Percentiles rank a stretch among this genome's conserved stretches.
phyloP scores from a whole-genome alignment of 108 stramenopile genomes.

The Nannochloropsis oceanica region DNA sequence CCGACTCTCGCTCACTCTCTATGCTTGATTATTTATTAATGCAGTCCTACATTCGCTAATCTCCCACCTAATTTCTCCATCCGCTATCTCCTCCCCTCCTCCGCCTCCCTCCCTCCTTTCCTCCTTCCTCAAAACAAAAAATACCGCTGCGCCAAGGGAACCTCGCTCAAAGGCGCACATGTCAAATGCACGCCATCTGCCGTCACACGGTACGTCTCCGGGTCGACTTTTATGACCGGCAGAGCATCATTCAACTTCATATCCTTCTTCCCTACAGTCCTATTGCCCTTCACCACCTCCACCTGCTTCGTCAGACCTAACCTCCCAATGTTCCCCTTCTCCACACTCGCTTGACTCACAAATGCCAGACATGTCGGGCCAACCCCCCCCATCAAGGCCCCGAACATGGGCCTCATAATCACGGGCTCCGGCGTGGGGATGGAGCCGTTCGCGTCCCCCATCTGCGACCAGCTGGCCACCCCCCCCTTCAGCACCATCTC shows the following conservation, averaged over 20 bases:
- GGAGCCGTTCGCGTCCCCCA: slow-evolving; percentile 94
- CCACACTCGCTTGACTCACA: slow-evolving; percentile 59
- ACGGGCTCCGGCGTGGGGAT: slow-evolving; percentile 96
- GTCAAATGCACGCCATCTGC: slow-evolving; percentile 72
- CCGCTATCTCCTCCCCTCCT: not conserved
- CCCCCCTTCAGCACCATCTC: slow-evolving; percentile 95
- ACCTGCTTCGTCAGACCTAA: slow-evolving; percentile 64
- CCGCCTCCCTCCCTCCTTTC: not conserved
- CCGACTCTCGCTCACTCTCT: too few species aligned
- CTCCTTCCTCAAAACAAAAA: slow-evolving; percentile 60
- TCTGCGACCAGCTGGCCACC: slow-evolving; percentile 76
- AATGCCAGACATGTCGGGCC: slow-evolving; percentile 52
- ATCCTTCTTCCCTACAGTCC: slow-evolving; percentile 67
- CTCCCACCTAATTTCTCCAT: too few species aligned
- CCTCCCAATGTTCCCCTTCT: slow-evolving; percentile 25
- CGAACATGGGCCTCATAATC: slow-evolving; percentile 91
- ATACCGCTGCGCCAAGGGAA: slow-evolving; percentile 76
- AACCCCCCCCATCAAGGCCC: slow-evolving; percentile 47
- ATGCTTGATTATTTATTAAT: too few species aligned
- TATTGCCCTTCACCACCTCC: slow-evolving; percentile 55
- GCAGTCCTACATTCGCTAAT: too few species aligned
- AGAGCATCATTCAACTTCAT: slow-evolving; percentile 75
- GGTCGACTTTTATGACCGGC: slow-evolving; percentile 66
- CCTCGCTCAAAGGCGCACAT: slow-evolving; percentile 65
- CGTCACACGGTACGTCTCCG: slow-evolving; percentile 67